Base-by-base conservation (phyloP, 371 early-diverging fungal genomes). In the Circinella umbellata region DNA sequence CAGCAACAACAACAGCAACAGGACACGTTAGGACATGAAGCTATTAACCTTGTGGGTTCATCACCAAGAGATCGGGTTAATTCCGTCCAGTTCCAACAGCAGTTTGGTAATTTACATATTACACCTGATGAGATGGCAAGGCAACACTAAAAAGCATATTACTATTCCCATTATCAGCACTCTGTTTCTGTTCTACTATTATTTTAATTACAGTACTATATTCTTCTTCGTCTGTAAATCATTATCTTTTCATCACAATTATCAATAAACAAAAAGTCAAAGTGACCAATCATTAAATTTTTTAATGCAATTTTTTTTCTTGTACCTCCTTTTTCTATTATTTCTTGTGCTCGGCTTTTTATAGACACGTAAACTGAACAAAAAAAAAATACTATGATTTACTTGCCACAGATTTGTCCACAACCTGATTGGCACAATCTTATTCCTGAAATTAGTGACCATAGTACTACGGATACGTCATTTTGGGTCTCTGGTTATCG, bases 401-500 rank as follows among this genome's bases (percentile, higher is more conserved):
- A 57, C 34, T 70, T 83, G 38, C 80, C 84, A 13, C 74, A 74
- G 53, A 67, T 84, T 47, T 75, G 79, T 18, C 74, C 81, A 9
- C 84, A 84, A 66, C 73, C 80, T 6, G 84, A 84, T 57, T 84
- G 81, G 81, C 75, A 81, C 39, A 62, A 74, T 7, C 78, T 76
- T 35, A 72, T 77, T 18, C 63, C 64, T 48, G 84, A 84, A 61
- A 76, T 80, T 3, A 57, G 63, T 46, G 73, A 73, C 15, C 69
- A 74, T 14, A 80, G 72, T 3, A 57, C 59, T 34, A 20, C 73
- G 4, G 71, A 75, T 42, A 72, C 78, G 2, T 68, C 80, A 0
- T 88, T 88, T 68, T 88, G 88, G 88, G 73, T 87, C 7, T 86
- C 87, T 38, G 81, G 83, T 61, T 87, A 88, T 61, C 63, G 76